Percentiles rank a stretch among this genome's conserved stretches.
Evolutionary conservation across 768 basidiomycete genomes (phyloP).

Genomic region (Candolleomyces efflorescens): DNA sequence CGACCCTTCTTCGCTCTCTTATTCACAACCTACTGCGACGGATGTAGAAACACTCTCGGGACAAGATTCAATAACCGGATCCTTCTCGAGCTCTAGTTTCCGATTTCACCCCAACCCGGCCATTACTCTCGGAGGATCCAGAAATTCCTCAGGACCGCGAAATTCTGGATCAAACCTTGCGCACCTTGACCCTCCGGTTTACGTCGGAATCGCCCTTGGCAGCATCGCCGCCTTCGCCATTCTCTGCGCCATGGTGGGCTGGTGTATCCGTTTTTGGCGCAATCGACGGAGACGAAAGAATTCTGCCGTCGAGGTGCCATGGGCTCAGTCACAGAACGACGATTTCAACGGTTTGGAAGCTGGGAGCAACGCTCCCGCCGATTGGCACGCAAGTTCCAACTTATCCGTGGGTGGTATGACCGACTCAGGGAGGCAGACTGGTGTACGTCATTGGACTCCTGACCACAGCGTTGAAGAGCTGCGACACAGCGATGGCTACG

Average conservation of each 20-base stretch:
- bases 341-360: constrained; percentile 17
- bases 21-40: not conserved
- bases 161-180: not conserved
- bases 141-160: constrained; percentile 7
- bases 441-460: constrained; percentile 29
- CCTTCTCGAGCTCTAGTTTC: constrained; percentile 5
- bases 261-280: constrained; percentile 39
- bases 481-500: constrained; percentile 26
- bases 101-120: not conserved
- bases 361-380: not conserved
- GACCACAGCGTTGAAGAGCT: constrained; percentile 41
- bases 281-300: constrained; percentile 21
- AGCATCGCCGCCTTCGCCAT: constrained; percentile 40
- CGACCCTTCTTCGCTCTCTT: too few relatives aligned
- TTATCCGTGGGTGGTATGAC: not conserved
- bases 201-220: constrained; percentile 47
- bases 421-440: constrained; percentile 5
- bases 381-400: constrained; percentile 1
- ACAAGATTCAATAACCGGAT: not conserved
- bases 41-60: not conserved
- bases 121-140: not conserved
- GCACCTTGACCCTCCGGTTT: constrained; percentile 38
- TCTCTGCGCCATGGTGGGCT: constrained; percentile 44
- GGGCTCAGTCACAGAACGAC: constrained; percentile 21
- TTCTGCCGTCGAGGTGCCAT: constrained; percentile 25